Percentiles rank a stretch among this genome's conserved stretches.
Evolutionary conservation across 1,284 basidiomycete genomes (phyloP).

Genomic region (Ustanciosporium gigantosporum): DNA sequence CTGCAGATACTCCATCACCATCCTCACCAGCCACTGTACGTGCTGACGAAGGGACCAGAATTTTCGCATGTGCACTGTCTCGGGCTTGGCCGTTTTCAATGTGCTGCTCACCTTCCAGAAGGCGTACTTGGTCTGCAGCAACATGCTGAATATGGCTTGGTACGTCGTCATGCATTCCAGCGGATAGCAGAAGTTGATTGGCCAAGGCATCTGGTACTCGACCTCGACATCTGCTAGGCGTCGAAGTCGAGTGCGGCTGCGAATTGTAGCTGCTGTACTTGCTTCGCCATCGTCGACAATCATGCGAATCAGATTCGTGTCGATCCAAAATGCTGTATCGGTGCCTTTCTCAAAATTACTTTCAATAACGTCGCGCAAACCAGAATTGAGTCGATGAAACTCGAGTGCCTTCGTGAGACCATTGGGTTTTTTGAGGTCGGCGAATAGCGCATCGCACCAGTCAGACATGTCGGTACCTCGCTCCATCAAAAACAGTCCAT

Average conservation of each 20-base stretch:
- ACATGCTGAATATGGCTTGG: constrained; percentile 18
- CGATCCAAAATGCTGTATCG: constrained; percentile 16
- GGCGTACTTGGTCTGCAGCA: constrained; percentile 29
- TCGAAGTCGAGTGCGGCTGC: constrained; percentile 10
- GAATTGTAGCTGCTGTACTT: constrained; percentile 6
- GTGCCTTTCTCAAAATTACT: constrained; percentile 1
- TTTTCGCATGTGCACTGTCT: constrained; percentile 26
- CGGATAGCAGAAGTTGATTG: constrained; percentile 21
- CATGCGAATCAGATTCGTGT: constrained; percentile 22
- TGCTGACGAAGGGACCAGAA: constrained; percentile 30
- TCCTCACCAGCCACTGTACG: constrained; percentile 30
- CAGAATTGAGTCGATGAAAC: constrained; percentile 16
- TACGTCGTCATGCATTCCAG: constrained; percentile 16
- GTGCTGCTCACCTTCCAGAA: constrained; percentile 17
- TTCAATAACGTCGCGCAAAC: constrained; percentile 22
- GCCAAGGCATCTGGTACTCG: constrained; percentile 39
- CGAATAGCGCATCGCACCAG: constrained; percentile 28
- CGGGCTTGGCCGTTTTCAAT: constrained; percentile 19
- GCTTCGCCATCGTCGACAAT: constrained; percentile 4
- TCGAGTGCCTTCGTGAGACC: constrained; percentile 10
- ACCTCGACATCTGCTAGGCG: constrained; percentile 20
- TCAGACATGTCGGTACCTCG: constrained; percentile 28
- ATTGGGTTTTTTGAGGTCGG: constrained; percentile 15
- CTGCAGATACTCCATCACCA: constrained; percentile 19
- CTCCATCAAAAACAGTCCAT: constrained; percentile 37